Evolutionary conservation across 306 rosid species (phyloP).

Genomic region (Trichosanthes cucumerina): DNA sequence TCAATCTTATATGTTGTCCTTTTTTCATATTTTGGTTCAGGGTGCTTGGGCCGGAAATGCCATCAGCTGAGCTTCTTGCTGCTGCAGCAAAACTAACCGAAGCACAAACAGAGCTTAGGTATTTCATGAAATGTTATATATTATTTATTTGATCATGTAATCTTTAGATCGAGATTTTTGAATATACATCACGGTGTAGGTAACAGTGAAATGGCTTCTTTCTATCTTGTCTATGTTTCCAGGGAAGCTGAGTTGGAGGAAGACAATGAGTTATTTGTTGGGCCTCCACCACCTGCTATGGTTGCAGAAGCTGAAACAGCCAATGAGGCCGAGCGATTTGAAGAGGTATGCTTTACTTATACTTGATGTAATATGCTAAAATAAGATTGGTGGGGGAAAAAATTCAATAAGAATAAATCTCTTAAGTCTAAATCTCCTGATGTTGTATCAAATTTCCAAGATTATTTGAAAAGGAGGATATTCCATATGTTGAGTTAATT

Average conservation of each 20-base stretch:
- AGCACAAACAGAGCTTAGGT: constrained; percentile 79
- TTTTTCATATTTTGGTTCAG: constrained; percentile 31
- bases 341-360: constrained; percentile 49
- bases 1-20: background rate
- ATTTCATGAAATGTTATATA: constrained; percentile 1
- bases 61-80: constrained; percentile 86
- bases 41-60: constrained; percentile 86
- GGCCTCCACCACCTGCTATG: constrained; percentile 88
- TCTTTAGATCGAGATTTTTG: background rate
- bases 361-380: background rate
- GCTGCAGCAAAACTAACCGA: constrained; percentile 95
- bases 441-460: background rate
- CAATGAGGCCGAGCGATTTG: constrained; percentile 88
- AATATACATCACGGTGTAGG: background rate
- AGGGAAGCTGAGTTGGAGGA: constrained; percentile 73
- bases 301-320: constrained; percentile 83
- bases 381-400: background rate
- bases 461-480: background rate
- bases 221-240: constrained; percentile 12
- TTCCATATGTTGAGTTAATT: background rate
- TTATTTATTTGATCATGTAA: background rate
- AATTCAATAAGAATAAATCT: background rate
- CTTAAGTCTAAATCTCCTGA: background rate
- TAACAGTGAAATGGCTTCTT: background rate
- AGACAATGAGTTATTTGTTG: constrained; percentile 54